Conservation (phyloP, 2,329 filamentous ascomycete species). For the Claviceps monticola region DNA sequence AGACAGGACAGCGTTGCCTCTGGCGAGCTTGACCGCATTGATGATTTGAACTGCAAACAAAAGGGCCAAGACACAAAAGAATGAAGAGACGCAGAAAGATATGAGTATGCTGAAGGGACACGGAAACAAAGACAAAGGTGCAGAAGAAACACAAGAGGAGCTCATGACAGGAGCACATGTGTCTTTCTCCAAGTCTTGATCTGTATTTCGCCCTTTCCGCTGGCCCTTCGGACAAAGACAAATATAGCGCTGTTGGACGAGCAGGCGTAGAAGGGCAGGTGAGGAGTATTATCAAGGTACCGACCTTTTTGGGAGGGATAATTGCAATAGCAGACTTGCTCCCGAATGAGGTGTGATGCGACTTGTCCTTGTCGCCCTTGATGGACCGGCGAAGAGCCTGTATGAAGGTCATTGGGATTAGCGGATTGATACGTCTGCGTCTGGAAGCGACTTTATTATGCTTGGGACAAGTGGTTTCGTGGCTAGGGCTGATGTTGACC, state of each 20-base stretch:
- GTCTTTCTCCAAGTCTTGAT: neutral
- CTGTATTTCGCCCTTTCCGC: neutral
- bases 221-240: neutral
- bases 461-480: neutral
- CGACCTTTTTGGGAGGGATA: conserved; percentile 84
- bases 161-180: neutral
- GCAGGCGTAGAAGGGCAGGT: neutral
- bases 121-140: neutral
- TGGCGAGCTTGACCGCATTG: neutral
- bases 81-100: no score
- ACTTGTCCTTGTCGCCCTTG: conserved; percentile 73
- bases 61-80: neutral
- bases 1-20: neutral
- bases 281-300: conserved; percentile 7
- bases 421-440: conserved; percentile 8
- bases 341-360: conserved; percentile 57
- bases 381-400: conserved; percentile 77
- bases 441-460: neutral
- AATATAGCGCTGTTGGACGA: neutral
- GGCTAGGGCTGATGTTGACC: neutral
- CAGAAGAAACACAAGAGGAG: neutral
- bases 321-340: conserved; percentile 82
- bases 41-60: neutral
- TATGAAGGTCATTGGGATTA: conserved; percentile 30
- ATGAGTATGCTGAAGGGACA: neutral